Evolutionary conservation across 2,329 filamentous ascomycete species (phyloP).

Genomic region (Pseudogymnoascus sp.): DNA sequence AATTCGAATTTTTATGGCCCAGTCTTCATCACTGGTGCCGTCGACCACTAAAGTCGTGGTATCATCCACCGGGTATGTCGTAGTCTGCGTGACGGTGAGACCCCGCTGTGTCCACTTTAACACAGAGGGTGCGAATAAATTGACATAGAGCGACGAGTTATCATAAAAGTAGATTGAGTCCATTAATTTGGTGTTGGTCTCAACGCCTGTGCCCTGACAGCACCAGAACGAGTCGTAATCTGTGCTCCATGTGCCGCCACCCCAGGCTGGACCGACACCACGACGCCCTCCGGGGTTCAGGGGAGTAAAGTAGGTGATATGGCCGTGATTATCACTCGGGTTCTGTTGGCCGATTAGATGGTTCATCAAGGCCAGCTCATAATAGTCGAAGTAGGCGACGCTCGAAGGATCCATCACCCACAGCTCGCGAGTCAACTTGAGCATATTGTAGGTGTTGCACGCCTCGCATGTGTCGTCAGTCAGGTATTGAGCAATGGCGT

Average conservation of each 20-base stretch:
- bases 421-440: slow-evolving; percentile 46
- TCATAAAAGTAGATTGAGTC: slow-evolving; percentile 46
- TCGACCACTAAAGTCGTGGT: slow-evolving; percentile 34
- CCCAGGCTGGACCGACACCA: slow-evolving; percentile 46
- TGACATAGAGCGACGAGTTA: slow-evolving; percentile 38
- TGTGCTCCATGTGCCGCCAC: slow-evolving; percentile 47
- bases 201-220: slow-evolving; percentile 44
- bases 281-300: slow-evolving; percentile 41
- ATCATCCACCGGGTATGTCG: slow-evolving; percentile 37
- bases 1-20: slow-evolving; percentile 38
- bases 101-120: slow-evolving; percentile 37
- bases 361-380: slow-evolving; percentile 44
- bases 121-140: slow-evolving; percentile 41
- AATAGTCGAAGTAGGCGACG: slow-evolving; percentile 45
- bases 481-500: slow-evolving; percentile 40
- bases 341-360: slow-evolving; percentile 45
- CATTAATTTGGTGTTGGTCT: slow-evolving; percentile 47
- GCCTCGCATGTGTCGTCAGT: slow-evolving; percentile 42
- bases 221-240: slow-evolving; percentile 49
- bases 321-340: slow-evolving; percentile 37
- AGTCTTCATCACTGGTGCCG: slow-evolving; percentile 25
- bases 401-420: slow-evolving; percentile 37
- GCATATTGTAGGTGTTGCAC: slow-evolving; percentile 52
- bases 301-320: slow-evolving; percentile 47
- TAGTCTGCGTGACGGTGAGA: slow-evolving; percentile 38